These are phyloP conservation scores for Sordariomycetes sp. DNA, from an alignment of 2,329 filamentous ascomycete species.

Conservation along the genomic window DNA sequence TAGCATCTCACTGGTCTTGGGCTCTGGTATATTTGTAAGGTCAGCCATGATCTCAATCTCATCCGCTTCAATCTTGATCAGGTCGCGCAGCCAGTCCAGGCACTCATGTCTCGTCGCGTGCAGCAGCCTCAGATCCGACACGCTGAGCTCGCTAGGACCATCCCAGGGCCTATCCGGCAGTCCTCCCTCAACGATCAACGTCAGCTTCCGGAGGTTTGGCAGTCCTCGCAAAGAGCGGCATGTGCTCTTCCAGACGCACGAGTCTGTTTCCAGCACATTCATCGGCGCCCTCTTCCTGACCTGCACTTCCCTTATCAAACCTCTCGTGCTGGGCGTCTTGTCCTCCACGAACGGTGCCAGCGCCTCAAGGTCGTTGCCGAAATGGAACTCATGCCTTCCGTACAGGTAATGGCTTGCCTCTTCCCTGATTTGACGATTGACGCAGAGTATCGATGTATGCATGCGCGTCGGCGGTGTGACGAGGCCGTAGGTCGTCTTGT, in stretches of 20 bases:
- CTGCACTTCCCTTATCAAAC: slow-evolving; percentile 37
- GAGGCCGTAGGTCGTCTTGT: slow-evolving; percentile 42
- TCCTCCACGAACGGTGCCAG: slow-evolving; percentile 50
- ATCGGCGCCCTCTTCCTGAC: slow-evolving; percentile 46
- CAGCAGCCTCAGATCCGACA: slow-evolving; percentile 36
- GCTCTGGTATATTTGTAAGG: slow-evolving; percentile 42
- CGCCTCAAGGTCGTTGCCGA: slow-evolving; percentile 50
- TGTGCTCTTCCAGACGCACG: slow-evolving; percentile 44
- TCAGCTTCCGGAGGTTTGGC: slow-evolving; percentile 30
- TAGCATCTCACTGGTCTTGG: slow-evolving; percentile 43
- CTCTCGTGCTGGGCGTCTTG: slow-evolving; percentile 37
- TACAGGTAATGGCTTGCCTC: slow-evolving; percentile 51
- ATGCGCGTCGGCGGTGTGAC: slow-evolving; percentile 13
- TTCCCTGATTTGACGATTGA: slow-evolving; percentile 37
- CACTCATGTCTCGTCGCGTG: slow-evolving; percentile 34
- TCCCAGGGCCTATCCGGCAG: slow-evolving; percentile 41
- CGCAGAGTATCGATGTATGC: slow-evolving; percentile 35
- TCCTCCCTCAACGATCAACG: slow-evolving; percentile 46
- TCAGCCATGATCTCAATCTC: slow-evolving; percentile 41
- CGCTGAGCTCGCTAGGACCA: slow-evolving; percentile 31
- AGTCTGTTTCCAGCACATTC: slow-evolving; percentile 21
- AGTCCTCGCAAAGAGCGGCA: slow-evolving; percentile 35
- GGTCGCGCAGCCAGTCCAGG: slow-evolving; percentile 48
- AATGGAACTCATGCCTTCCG: slow-evolving; percentile 46
- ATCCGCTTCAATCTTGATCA: slow-evolving; percentile 39